Evolutionary conservation across 805 yeast genomes (phyloP).

Genomic region (Candida silvatica): DNA sequence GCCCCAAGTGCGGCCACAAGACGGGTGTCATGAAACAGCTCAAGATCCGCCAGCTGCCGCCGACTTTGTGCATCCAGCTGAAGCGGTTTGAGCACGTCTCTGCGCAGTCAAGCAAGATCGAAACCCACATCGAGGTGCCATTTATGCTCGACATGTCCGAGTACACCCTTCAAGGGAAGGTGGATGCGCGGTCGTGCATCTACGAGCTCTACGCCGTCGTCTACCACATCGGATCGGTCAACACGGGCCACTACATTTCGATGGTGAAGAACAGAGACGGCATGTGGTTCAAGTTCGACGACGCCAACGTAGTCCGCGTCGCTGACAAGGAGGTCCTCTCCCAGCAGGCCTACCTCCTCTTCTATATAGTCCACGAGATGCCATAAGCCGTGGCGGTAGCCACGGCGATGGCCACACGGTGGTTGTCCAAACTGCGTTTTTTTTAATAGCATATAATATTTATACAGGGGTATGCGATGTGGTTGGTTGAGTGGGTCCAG

Average conservation of each 20-base stretch:
- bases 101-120: conserved; percentile 58
- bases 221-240: conserved; percentile 86
- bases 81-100: conserved; percentile 64
- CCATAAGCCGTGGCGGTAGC: conserved; percentile 10
- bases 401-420: too few species aligned
- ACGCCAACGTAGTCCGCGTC: conserved; percentile 66
- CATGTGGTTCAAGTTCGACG: conserved; percentile 89
- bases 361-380: conserved; percentile 46
- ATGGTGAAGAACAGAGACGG: conserved; percentile 65
- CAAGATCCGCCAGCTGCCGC: conserved; percentile 60
- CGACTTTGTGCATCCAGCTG: conserved; percentile 75
- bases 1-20: conserved; percentile 53
- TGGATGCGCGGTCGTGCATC: conserved; percentile 20
- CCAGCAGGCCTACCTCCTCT: conserved; percentile 74
- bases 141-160: conserved; percentile 61
- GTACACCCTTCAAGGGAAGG: conserved; percentile 29
- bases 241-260: conserved; percentile 92
- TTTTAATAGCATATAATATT: not conserved
- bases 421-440: too few species aligned
- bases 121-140: conserved; percentile 67
- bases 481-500: not conserved
- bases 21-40: conserved; percentile 70
- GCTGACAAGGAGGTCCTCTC: conserved; percentile 55
- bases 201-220: conserved; percentile 85
- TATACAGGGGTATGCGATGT: conserved; percentile 2